These are phyloP conservation scores for Geotrichum reessii DNA, from an alignment of 1,139 yeast species.

Conservation along the genomic window DNA sequence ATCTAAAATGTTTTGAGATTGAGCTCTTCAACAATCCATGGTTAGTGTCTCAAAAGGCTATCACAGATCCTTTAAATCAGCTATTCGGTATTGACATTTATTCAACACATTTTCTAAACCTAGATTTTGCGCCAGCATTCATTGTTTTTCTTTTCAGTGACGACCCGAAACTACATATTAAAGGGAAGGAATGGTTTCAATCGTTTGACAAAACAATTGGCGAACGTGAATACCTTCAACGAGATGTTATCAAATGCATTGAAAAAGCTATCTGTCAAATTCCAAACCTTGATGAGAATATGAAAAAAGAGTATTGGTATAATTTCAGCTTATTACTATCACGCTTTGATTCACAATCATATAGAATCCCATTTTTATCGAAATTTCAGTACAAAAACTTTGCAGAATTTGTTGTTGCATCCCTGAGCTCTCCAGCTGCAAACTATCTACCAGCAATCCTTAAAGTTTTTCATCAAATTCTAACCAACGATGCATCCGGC, in stretches of 20 bases:
- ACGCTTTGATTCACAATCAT: not conserved
- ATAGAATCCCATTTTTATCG: not conserved
- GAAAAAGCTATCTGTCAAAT: not conserved
- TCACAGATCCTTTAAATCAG: not conserved
- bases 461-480: not conserved
- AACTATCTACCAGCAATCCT: not conserved
- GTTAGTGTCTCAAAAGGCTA: not conserved
- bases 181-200: not conserved
- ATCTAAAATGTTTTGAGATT: not conserved
- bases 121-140: not conserved
- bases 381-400: not conserved
- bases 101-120: not conserved
- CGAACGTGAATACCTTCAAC: not conserved
- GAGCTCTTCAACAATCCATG: not conserved
- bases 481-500: not conserved
- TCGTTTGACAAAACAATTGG: not conserved
- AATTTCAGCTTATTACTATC: not conserved
- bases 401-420: not conserved
- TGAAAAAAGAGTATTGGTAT: not conserved
- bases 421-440: not conserved
- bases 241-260: not conserved
- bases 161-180: not conserved
- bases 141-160: not conserved
- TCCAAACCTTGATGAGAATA: not conserved
- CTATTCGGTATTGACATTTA: not conserved